Conservation (phyloP, 129 eudicot species). For the Solidago caesia region DNA sequence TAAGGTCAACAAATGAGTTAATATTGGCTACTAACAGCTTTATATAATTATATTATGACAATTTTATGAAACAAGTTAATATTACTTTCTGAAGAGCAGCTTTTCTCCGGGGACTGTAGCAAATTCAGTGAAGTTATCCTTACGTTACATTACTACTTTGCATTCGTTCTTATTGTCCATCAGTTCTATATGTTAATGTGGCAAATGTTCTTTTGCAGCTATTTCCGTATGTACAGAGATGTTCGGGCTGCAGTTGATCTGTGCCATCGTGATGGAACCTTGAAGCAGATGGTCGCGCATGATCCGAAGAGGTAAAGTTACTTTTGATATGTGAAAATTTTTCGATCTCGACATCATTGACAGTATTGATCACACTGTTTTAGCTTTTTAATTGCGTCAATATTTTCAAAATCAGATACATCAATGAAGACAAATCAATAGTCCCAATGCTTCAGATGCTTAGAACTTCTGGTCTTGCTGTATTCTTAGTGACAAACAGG, state of each 20-base stretch:
- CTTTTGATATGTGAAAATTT: not conserved
- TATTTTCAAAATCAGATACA: slow-evolving; percentile 53
- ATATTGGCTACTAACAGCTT: not conserved
- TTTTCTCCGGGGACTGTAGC: not conserved
- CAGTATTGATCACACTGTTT: not conserved
- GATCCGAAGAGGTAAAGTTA: slow-evolving; percentile 67
- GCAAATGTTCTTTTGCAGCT: slow-evolving; percentile 49
- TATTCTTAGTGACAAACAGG: slow-evolving; percentile 96
- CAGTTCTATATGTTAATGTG: slow-evolving; percentile 15
- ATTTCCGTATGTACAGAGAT: slow-evolving; percentile 84
- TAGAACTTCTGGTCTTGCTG: slow-evolving; percentile 74
- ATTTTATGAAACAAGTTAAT: not conserved
- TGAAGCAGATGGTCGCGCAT: slow-evolving; percentile 93
- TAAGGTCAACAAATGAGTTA: not conserved
- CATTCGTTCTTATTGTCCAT: not conserved
- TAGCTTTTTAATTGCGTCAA: not conserved
- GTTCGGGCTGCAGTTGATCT: slow-evolving; percentile 94
- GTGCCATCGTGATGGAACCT: slow-evolving; percentile 99
- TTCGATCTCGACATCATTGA: not conserved
- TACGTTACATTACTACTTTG: not conserved
- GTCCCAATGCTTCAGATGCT: slow-evolving; percentile 95
- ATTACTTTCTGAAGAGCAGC: not conserved
- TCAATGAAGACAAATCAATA: slow-evolving; percentile 68
- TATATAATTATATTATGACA: not conserved
- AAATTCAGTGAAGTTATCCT: not conserved